phyloP scores from a whole-genome alignment of 2,329 filamentous ascomycete genomes.

The Penicillium psychrosexuale region DNA sequence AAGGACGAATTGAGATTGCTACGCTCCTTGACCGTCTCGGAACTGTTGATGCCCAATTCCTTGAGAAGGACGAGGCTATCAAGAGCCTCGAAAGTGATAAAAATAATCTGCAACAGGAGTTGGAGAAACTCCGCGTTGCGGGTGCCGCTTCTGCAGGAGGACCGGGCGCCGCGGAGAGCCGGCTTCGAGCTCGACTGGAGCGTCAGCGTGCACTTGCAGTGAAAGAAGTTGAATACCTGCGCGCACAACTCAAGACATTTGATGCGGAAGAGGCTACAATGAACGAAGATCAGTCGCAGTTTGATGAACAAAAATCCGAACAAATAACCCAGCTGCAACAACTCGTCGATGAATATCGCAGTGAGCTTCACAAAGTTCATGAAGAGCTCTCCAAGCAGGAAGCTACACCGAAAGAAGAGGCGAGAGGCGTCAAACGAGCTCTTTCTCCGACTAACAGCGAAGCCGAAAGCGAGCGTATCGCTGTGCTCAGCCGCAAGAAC shows the following conservation, averaged over 20 bases:
- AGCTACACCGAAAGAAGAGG: slow-evolving; percentile 35
- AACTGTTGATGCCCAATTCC: slow-evolving; percentile 70
- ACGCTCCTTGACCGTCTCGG: slow-evolving; percentile 79
- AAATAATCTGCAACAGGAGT: slow-evolving; percentile 59
- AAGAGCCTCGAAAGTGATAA: slow-evolving; percentile 69
- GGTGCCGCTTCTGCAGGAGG: slow-evolving; percentile 32
- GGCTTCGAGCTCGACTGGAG: slow-evolving; percentile 72
- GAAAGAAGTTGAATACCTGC: slow-evolving; percentile 91
- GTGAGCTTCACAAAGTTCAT: slow-evolving; percentile 72
- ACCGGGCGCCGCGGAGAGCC: slow-evolving; percentile 56
- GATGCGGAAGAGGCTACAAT: slow-evolving; percentile 86
- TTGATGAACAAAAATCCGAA: slow-evolving; percentile 70
- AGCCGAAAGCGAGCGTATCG: slow-evolving; percentile 66
- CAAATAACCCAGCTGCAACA: slow-evolving; percentile 78
- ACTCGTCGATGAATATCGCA: slow-evolving; percentile 82
- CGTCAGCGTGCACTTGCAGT: slow-evolving; percentile 79
- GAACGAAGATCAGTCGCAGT: slow-evolving; percentile 64
- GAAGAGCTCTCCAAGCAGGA: slow-evolving; percentile 69
- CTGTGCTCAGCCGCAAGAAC: slow-evolving; percentile 82
- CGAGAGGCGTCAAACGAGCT: slow-evolving; percentile 60
- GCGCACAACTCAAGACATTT: slow-evolving; percentile 84
- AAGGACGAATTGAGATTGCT: slow-evolving; percentile 75
- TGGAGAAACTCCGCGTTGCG: slow-evolving; percentile 64
- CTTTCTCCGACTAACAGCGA: slow-evolving; percentile 56
- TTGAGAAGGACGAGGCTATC: slow-evolving; percentile 73